phyloP scores from a whole-genome alignment of 179 eudicot species.

The Beta lomatogona region DNA sequence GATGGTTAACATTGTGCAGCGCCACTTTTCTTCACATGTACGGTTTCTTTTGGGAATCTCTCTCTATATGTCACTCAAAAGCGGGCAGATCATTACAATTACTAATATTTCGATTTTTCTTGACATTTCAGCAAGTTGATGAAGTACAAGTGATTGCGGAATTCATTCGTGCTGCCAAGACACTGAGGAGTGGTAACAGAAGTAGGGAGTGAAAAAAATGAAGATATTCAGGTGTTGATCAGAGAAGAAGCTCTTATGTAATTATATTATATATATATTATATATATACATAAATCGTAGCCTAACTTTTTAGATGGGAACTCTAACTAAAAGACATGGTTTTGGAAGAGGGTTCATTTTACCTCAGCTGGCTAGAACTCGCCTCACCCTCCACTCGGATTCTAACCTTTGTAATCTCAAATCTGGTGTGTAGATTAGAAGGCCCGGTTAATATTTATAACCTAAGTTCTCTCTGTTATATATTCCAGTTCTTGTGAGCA shows the following conservation, averaged over 20 bases:
- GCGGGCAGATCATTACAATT: background rate
- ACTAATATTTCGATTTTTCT: background rate
- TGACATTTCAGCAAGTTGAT: slow-evolving; percentile 57
- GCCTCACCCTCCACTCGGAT: slow-evolving; percentile 10
- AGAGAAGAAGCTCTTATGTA: slow-evolving; percentile 28
- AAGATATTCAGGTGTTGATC: slow-evolving; percentile 8
- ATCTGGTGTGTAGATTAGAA: slow-evolving; percentile 25
- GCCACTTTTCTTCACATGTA: slow-evolving; percentile 86
- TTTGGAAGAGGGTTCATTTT: slow-evolving; percentile 23
- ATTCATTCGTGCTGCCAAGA: slow-evolving; percentile 73
- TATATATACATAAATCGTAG: slow-evolving; percentile 26
- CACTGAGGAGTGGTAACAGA: slow-evolving; percentile 45
- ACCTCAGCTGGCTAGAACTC: slow-evolving; percentile 20
- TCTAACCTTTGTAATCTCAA: slow-evolving; percentile 32
- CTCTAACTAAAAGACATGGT: slow-evolving; percentile 27
- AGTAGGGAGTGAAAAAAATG: slow-evolving; percentile 20
- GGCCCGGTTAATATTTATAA: slow-evolving; percentile 21
- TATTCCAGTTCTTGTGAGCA: slow-evolving; percentile 5
- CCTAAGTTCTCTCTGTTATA: slow-evolving; percentile 26
- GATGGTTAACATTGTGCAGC: slow-evolving; percentile 62
- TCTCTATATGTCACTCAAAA: background rate
- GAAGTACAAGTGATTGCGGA: slow-evolving; percentile 82
- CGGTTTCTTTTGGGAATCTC: slow-evolving; percentile 6
- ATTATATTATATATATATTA: slow-evolving; percentile 24
- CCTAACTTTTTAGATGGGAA: slow-evolving; percentile 34